Evolutionary conservation across 352 stramenopile species (phyloP), one percentile per base, ranked within the genome.

Genomic region (Pythium vanterpoolii): DNA sequence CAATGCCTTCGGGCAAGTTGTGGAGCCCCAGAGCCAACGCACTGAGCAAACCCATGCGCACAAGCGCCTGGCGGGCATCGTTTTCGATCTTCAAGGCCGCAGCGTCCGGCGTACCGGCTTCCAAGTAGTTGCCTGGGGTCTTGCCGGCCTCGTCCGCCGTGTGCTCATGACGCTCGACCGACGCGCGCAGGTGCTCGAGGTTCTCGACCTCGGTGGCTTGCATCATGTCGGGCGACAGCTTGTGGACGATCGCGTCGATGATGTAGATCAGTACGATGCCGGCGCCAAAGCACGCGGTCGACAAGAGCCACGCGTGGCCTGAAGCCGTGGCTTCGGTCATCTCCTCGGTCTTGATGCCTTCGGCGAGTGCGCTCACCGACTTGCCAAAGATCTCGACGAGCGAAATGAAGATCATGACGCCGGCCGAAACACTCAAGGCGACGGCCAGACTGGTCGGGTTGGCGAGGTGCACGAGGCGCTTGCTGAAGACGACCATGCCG

Each of bases 1-100:
- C 95, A n/a, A 98, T 89, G 13, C 95, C 95, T 68, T 99, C 95
- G 8, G 96, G 96, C 28, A 98, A 90, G 66, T 98, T 98, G 75
- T 99, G 95, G 42, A 98, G 62, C 5, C 74, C 90, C 50, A 98
- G 96, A 4, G 93, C 89, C 1, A 98, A 26, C 4, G 93, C 94
- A 31, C 88, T 97, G 26, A 93, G 82, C 18, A 97, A 28, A 14
- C 90, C 91, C 84, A 96, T 96, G 28, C 77, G 73, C 16, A 93
- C 73, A 24, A 98, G 71, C 52, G 69, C 67, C 10, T 76, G 50
- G 42, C 81, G 75, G 14, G 71, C 66, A 0, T 67, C 49, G 23
- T 88, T 73, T 42, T 72, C 65, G 45, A 83, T 68, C 49, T 74
- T 73, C 50, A 74, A 58, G 30, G 73, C 70, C 16, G 69, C 27